Percentiles rank a stretch among this genome's conserved stretches.
Conservation (phyloP, 2,329 filamentous ascomycete species). For the Fusarium drepaniforme region DNA sequence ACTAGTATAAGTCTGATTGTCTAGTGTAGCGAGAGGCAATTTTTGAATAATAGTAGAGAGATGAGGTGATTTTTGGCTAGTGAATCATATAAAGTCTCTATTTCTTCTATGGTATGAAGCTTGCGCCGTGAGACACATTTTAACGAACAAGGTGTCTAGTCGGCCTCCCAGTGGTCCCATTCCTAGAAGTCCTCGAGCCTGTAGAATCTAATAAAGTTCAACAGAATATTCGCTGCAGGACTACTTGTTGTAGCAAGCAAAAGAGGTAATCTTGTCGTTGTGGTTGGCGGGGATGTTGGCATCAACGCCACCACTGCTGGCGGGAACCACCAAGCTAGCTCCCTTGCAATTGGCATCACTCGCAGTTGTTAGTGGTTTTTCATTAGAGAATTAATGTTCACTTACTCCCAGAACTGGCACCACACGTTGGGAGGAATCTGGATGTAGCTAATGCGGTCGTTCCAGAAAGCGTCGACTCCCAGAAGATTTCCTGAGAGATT, state of each 20-base stretch:
- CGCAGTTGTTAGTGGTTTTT: background rate
- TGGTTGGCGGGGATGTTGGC: conserved; percentile 8
- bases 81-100: background rate
- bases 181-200: background rate
- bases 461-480: conserved; percentile 12
- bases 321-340: conserved; percentile 1
- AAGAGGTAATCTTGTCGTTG: conserved; percentile 19
- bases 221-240: background rate
- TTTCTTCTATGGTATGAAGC: background rate
- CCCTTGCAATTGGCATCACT: conserved; percentile 15
- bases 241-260: conserved; percentile 7
- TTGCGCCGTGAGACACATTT: background rate
- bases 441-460: conserved; percentile 13
- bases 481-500: background rate
- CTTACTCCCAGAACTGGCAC: conserved; percentile 23
- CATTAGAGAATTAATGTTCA: accelerated
- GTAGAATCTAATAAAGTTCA: background rate
- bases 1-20: background rate
- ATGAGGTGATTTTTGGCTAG: background rate
- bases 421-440: conserved; percentile 9
- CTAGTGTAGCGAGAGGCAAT: background rate
- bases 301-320: background rate
- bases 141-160: background rate
- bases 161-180: background rate
- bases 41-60: too few relatives aligned